These are phyloP conservation scores for Nicotiana paniculata DNA, from an alignment of 257 asterid species.

Conservation along the genomic window DNA sequence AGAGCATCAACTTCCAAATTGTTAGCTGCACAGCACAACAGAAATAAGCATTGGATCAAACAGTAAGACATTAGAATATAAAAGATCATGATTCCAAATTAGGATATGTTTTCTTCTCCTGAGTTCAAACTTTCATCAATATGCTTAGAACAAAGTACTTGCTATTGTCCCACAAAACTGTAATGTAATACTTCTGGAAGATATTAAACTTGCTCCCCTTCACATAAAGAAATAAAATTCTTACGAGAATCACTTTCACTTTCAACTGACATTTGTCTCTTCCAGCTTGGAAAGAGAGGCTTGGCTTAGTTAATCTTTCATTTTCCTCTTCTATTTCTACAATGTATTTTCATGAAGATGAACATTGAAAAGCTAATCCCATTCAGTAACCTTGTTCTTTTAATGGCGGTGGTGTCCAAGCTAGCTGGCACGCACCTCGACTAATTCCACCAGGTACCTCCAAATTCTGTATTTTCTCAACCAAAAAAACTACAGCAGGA, in stretches of 20 bases:
- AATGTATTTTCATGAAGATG: not conserved
- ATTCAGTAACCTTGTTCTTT: not conserved
- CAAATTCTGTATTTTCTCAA: not conserved
- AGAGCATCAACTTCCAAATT: constrained; percentile 91
- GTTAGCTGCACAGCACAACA: constrained; percentile 57
- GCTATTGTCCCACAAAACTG: not conserved
- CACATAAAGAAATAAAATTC: not conserved
- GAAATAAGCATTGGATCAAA: constrained; percentile 11
- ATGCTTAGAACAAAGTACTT: not conserved
- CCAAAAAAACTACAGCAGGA: not conserved
- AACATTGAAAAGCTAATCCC: not conserved
- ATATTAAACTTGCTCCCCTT: not conserved
- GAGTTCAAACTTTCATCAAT: not conserved
- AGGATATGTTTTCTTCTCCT: not conserved
- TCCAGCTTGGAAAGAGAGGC: not conserved
- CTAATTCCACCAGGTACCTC: too few species aligned
- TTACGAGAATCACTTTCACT: not conserved
- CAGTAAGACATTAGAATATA: not conserved
- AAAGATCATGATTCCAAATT: not conserved
- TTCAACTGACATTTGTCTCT: not conserved
- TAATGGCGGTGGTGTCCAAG: too few species aligned
- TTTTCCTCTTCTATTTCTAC: not conserved
- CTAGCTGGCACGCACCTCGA: too few species aligned
- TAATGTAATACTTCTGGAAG: not conserved
- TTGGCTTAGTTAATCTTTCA: not conserved